Evolutionary conservation across 2,329 filamentous ascomycete genomes (phyloP), one percentile per base, ranked within the genome.

Genomic region (Pseudodiploospora longispora): DNA sequence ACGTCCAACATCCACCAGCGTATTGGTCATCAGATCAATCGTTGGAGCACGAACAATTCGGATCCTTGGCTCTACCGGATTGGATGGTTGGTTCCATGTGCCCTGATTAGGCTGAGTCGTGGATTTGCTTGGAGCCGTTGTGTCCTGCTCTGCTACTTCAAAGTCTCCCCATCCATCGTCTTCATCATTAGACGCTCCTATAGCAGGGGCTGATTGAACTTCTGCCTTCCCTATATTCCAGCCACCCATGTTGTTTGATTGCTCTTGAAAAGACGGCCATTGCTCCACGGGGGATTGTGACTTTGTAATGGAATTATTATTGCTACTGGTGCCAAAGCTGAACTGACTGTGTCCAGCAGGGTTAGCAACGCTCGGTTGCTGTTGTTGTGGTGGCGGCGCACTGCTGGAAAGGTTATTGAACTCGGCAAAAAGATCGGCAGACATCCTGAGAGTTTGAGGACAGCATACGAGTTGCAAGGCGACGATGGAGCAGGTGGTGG

Each of bases 101-200:
- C 19, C 19, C 19, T 19, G 19, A 19, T 19, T 19, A 19, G 19
- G 19, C 19, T 19, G 19, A 19, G 19, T 19, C 19, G 19, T 19
- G 19, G 46, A 6, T 27, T 35, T 34, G 10, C 4, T 43, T 10
- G 43, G 43, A 40, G 36, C 36, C 6, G 54, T 44, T 7, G 48
- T 44, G 4, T 54, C 46, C 2, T 65, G 58, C 33, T 71, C 63
- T 10, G 77, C 78, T 37, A 74, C 70, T 59, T 84, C 80, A 54
- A 85, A 85, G 44, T 84, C 81, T 1, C 82, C 82, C 75, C 82
- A 85, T 29, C 71, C 76, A 54, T 83, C 79, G 43, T 82, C 79
- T 6, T 80, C 75, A 3, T 75, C 76, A 5, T 67, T 63, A 27
- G 49, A 55, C 32, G 56, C 40, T 40, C 50, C 46, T 12, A 35